A percentile compares a stretch with the other conserved stretches of the same genome.
Evolutionary conservation across 805 yeast species (phyloP).

Genomic region (Torulaspora quercuum): DNA sequence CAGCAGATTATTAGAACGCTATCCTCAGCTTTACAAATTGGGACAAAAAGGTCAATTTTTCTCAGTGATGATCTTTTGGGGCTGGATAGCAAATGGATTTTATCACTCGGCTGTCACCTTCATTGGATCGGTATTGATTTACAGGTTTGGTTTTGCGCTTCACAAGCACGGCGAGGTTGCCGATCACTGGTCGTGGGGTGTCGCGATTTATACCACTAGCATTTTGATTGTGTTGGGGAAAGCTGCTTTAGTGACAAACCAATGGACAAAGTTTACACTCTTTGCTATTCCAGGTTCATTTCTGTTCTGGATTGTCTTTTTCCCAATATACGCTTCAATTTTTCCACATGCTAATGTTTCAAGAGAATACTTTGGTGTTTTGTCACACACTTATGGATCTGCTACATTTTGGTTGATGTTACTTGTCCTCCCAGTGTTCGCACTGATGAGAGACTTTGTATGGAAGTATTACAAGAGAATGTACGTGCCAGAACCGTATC

Average conservation of each 20-base stretch:
- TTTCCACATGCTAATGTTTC: conserved; percentile 85
- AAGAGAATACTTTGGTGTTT: conserved; percentile 76
- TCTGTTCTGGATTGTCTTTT: conserved; percentile 73
- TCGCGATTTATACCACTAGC: conserved; percentile 82
- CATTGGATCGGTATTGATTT: conserved; percentile 65
- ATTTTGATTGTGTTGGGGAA: conserved; percentile 87
- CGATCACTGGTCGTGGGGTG: conserved; percentile 95
- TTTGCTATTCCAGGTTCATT: conserved; percentile 95
- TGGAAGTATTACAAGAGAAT: conserved; percentile 95
- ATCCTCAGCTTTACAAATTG: conserved; percentile 86
- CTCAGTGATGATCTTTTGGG: conserved; percentile 91
- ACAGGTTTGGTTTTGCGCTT: conserved; percentile 61
- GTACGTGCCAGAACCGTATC: conserved; percentile 88
- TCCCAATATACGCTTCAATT: conserved; percentile 80
- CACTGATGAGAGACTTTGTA: conserved; percentile 79
- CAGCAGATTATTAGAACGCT: conserved; percentile 81
- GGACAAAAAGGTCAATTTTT: conserved; percentile 89
- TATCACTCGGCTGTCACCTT: conserved; percentile 87
- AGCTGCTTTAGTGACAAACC: conserved; percentile 85
- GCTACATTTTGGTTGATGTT: conserved; percentile 79
- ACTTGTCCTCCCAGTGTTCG: conserved; percentile 69
- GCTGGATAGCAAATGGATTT: conserved; percentile 95
- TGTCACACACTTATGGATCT: conserved; percentile 71
- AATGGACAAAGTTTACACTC: conserved; percentile 93
- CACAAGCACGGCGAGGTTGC: conserved; percentile 61